Percentiles rank a stretch among this genome's conserved stretches.
Conservation (phyloP, 441 rosid species). For the Populus hybrid region DNA sequence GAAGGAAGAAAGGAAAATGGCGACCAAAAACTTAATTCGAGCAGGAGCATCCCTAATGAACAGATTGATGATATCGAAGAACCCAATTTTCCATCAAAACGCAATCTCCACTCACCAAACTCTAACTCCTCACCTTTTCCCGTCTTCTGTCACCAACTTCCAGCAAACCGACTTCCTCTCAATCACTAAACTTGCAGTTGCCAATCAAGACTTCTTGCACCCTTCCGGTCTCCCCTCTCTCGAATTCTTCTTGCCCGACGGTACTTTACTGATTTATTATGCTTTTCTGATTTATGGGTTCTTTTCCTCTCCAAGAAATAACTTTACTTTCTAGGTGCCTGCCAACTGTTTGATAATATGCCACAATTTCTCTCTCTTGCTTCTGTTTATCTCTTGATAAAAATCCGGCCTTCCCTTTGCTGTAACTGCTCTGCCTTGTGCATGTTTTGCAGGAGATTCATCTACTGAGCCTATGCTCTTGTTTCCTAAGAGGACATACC, state of each 20-base stretch:
- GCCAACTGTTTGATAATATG: neutral
- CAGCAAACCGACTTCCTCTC: slow-evolving; percentile 37
- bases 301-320: neutral
- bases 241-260: slow-evolving; percentile 83
- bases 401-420: neutral
- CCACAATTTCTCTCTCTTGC: neutral
- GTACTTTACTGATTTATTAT: slow-evolving; percentile 26
- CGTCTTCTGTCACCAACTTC: slow-evolving; percentile 58
- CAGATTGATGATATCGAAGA: slow-evolving; percentile 33
- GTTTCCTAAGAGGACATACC: slow-evolving; percentile 78
- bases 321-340: neutral
- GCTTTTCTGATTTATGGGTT: neutral
- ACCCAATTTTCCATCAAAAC: slow-evolving; percentile 29
- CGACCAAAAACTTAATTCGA: slow-evolving; percentile 66
- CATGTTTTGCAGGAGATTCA: slow-evolving; percentile 47
- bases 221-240: slow-evolving; percentile 77
- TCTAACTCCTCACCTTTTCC: slow-evolving; percentile 50
- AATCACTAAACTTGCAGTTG: slow-evolving; percentile 16
- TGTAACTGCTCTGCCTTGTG: slow-evolving; percentile 8
- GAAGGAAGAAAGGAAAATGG: slow-evolving; percentile 34
- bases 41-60: slow-evolving; percentile 62
- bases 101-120: slow-evolving; percentile 26
- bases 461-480: slow-evolving; percentile 70
- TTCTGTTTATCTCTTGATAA: neutral
- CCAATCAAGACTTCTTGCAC: slow-evolving; percentile 43